These are phyloP conservation scores for Chaetomium fimeti DNA, from an alignment of 495 filamentous ascomycete species.

Conservation along the genomic window DNA sequence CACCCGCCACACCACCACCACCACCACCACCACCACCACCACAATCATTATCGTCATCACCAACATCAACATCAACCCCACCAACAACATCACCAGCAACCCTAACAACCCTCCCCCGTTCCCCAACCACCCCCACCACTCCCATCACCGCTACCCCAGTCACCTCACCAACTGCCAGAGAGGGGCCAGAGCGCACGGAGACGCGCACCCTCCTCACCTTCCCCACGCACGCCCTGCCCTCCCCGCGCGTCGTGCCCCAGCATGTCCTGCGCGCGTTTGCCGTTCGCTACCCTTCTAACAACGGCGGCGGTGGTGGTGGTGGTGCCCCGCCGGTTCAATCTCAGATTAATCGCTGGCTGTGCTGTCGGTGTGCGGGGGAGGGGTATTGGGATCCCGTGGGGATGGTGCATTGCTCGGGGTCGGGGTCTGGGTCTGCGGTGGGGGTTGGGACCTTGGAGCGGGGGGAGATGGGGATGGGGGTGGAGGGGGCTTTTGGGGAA, in stretches of 20 bases:
- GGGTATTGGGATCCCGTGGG: slow-evolving; percentile 29
- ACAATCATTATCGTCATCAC: background rate
- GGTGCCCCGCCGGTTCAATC: background rate
- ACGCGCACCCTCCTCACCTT: slow-evolving; percentile 30
- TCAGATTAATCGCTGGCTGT: slow-evolving; percentile 34
- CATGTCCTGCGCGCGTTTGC: slow-evolving; percentile 9
- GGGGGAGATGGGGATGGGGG: no score
- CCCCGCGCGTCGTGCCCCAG: slow-evolving; percentile 20
- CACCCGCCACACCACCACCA: background rate
- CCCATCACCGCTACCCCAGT: no score
- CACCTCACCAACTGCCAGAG: no score
- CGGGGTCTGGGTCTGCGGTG: no score
- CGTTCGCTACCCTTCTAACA: slow-evolving; percentile 11
- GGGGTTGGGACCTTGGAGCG: no score
- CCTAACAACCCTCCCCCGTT: background rate
- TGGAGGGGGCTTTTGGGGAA: no score
- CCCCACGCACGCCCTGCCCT: slow-evolving; percentile 29
- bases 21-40: background rate
- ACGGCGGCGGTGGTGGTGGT: no score
- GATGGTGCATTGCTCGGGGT: slow-evolving; percentile 21
- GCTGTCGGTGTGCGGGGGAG: slow-evolving; percentile 28
- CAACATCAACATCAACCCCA: background rate
- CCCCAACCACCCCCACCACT: background rate
- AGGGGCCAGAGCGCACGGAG: slow-evolving; percentile 7
- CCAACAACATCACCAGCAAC: background rate